These are phyloP conservation scores for Tardiomyces digboiensis DNA, from an alignment of 1,139 yeast species.

Conservation along the genomic window DNA sequence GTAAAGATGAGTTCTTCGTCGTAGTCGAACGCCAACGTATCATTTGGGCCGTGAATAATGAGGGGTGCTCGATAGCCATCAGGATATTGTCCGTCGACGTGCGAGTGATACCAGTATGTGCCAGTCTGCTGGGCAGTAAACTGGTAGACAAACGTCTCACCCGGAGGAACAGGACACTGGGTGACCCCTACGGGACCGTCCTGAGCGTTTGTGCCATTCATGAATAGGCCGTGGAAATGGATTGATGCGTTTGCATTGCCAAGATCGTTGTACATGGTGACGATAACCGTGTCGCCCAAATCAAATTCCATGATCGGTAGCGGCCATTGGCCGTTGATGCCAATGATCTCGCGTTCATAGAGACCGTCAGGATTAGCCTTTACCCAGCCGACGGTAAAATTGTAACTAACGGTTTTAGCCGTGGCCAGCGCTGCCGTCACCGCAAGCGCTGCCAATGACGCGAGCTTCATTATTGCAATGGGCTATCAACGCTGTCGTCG, in stretches of 20 bases:
- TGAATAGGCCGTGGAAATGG: constrained; percentile 92
- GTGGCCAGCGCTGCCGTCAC: constrained; percentile 16
- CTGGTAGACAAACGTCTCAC: constrained; percentile 57
- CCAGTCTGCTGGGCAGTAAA: constrained; percentile 85
- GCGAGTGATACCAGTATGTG: constrained; percentile 96
- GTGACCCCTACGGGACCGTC: constrained; percentile 86
- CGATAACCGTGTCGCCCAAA: constrained; percentile 66
- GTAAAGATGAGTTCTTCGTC: constrained; percentile 69
- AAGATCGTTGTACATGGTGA: constrained; percentile 63
- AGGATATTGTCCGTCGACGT: constrained; percentile 74
- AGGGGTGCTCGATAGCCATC: constrained; percentile 86
- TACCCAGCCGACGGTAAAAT: constrained; percentile 71
- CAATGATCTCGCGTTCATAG: constrained; percentile 54
- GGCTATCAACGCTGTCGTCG: too few species aligned
- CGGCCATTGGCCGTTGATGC: constrained; percentile 81
- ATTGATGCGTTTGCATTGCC: constrained; percentile 56
- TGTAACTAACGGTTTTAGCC: constrained; percentile 56
- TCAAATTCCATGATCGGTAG: constrained; percentile 66
- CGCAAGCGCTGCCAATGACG: constrained; percentile 7
- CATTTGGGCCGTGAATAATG: constrained; percentile 52
- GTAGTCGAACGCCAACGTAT: too few species aligned
- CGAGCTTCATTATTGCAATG: too few species aligned
- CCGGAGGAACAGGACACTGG: constrained; percentile 83
- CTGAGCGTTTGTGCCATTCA: constrained; percentile 59
- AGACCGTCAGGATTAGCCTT: constrained; percentile 70